These are phyloP conservation scores for Boletus tylopilopsis DNA, from an alignment of 768 basidiomycete species.

Conservation along the genomic window DNA sequence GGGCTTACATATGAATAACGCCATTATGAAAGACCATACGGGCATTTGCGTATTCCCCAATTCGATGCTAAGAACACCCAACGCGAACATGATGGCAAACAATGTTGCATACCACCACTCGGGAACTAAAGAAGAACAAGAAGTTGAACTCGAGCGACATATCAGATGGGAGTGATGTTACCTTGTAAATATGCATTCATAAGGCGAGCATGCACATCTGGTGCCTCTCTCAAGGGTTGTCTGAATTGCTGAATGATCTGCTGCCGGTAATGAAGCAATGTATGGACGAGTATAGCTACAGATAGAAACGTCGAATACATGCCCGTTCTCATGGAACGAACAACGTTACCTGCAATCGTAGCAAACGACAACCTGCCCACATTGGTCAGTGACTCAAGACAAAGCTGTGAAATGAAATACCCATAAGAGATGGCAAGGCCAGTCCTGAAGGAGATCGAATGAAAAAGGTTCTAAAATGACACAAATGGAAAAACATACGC, in stretches of 20 bases:
- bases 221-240: slow-evolving; percentile 68
- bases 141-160: not conserved
- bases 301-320: not conserved
- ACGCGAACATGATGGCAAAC: slow-evolving; percentile 66
- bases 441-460: slow-evolving; percentile 11
- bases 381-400: slow-evolving; percentile 33
- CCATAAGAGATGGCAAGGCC: slow-evolving; percentile 31
- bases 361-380: slow-evolving; percentile 75
- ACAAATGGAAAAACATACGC: slow-evolving; percentile 28
- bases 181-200: slow-evolving; percentile 66
- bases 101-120: slow-evolving; percentile 82
- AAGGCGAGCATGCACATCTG: slow-evolving; percentile 80
- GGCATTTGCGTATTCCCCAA: slow-evolving; percentile 73
- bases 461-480: not conserved
- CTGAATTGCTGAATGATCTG: slow-evolving; percentile 73
- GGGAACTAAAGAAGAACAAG: slow-evolving; percentile 46
- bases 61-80: slow-evolving; percentile 68
- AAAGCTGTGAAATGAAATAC: slow-evolving; percentile 2
- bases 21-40: slow-evolving; percentile 64
- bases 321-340: not conserved
- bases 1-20: slow-evolving; percentile 48
- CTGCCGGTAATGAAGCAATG: slow-evolving; percentile 66
- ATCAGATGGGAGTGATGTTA: not conserved
- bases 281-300: slow-evolving; percentile 28
- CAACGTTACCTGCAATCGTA: slow-evolving; percentile 57